A percentile compares a stretch with the other conserved stretches of the same genome.
Evolutionary conservation across 140 eudicot species (phyloP).

Genomic region (Oenanthe javanica): DNA sequence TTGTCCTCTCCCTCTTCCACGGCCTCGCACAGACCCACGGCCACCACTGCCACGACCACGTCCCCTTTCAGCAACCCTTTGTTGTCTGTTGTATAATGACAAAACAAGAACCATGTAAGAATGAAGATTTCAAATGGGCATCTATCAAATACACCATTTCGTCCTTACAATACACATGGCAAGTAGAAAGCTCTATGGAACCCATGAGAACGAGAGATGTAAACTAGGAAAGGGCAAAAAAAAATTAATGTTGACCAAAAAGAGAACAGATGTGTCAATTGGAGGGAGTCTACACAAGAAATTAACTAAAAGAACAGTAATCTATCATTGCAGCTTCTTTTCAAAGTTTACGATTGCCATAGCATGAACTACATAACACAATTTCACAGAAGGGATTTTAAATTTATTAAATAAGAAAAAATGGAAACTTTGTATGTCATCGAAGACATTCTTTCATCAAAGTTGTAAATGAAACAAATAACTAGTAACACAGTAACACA

Average conservation of each 20-base stretch:
- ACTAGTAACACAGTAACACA: too few relatives aligned
- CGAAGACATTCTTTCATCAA: neutral
- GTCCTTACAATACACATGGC: neutral
- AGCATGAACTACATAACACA: too few relatives aligned
- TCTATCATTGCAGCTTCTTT: neutral
- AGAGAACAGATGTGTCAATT: neutral
- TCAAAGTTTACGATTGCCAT: neutral
- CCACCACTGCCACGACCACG: constrained; percentile 19
- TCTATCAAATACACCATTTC: neutral
- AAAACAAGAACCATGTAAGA: constrained; percentile 10
- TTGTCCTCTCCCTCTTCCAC: constrained; percentile 21
- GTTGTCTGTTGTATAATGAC: constrained; percentile 21
- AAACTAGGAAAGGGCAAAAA: neutral
- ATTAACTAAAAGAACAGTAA: neutral
- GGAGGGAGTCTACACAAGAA: neutral
- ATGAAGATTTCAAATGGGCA: neutral
- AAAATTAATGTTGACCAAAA: neutral
- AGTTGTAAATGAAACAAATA: neutral
- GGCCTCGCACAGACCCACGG: constrained; percentile 11
- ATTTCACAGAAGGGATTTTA: too few relatives aligned
- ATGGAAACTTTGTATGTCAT: neutral
- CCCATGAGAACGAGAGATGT: neutral
- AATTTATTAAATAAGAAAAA: neutral
- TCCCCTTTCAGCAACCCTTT: constrained; percentile 35
- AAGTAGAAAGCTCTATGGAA: neutral